Conservation (phyloP, 345 rosid species). For the Salix caprea region DNA sequence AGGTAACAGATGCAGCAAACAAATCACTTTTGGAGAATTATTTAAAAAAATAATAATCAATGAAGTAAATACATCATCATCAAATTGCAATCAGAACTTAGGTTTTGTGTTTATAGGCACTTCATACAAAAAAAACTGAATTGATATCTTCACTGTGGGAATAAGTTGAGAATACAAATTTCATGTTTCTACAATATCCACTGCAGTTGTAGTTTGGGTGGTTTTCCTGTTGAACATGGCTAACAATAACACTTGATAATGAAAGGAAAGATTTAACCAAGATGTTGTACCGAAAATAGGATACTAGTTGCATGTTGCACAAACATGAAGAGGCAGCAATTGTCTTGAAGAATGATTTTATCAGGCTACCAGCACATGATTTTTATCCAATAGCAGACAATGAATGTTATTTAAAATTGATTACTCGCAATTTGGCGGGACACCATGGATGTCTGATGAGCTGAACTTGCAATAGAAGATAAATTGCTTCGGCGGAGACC, state of each 20-base stretch:
- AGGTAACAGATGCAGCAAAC: background rate
- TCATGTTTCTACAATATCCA: background rate
- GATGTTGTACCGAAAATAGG: background rate
- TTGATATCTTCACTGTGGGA: background rate
- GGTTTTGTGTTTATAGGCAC: background rate
- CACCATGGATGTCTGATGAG: constrained; percentile 62
- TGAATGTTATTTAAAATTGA: background rate
- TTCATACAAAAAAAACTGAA: background rate
- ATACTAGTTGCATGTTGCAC: background rate
- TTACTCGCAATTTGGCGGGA: constrained; percentile 58
- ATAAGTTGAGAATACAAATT: background rate
- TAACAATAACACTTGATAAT: background rate
- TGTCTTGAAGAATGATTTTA: background rate
- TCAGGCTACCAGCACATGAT: background rate
- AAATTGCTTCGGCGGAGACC: constrained; percentile 75
- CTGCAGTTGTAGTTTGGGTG: background rate
- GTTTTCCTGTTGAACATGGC: background rate
- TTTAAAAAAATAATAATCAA: background rate
- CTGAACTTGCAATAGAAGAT: constrained; percentile 76
- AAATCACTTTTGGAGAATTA: background rate
- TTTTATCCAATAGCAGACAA: background rate
- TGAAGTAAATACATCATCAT: background rate
- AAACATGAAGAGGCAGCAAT: background rate
- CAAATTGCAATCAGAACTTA: background rate
- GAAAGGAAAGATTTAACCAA: background rate